Evolutionary conservation across 495 filamentous ascomycete species (phyloP), one percentile per base, ranked within the genome.

Genomic region (Penicillium cinerascens): DNA sequence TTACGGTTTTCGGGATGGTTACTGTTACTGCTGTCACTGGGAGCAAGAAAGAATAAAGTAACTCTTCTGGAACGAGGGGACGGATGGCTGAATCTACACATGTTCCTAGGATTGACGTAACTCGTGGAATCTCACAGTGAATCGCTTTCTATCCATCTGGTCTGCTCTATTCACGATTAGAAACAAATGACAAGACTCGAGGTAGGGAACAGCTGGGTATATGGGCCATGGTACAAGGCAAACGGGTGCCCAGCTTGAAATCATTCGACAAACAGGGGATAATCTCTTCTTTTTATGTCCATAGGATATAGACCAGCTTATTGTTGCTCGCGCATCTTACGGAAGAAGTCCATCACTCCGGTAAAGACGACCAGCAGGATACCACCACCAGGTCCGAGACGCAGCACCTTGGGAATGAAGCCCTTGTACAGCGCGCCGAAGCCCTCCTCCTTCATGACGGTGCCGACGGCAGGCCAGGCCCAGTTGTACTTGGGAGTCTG

Each of bases 351-450:
- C 87, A 95, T 95, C 15, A 96, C 86, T 13, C 87, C 83, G 4
- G 91, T 95, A 73, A 91, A 97, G 36, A 97, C 92, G 21, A 97
- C 92, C 45, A 95, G 75, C 49, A 96, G 78, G 59, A 96, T 95
- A 77, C 91, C 91, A 69, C 90, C 91, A 68, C 91, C 90, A 21
- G 91, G 90, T 18, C 90, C 90, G 47, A 95, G 72, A 72, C 90
- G 80, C 47, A 95, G 78, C 29, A 98, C 92, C 81, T 98, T 98
- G 39, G 93, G 93, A 36, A 95, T 52, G 78, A 98, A 98, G 5
- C 93, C 93, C 80, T 98, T 98, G 76, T 98, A 98, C 42, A 98
- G 77, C 11, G 93, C 93, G 15, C 68, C 74, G 63, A 96, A 93
- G 10, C 93, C 93, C 66, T 98, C 93, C 75, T 98, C 93, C 74